phyloP scores from a whole-genome alignment of 1,284 basidiomycete species.

The Psilocybe mexicana region DNA sequence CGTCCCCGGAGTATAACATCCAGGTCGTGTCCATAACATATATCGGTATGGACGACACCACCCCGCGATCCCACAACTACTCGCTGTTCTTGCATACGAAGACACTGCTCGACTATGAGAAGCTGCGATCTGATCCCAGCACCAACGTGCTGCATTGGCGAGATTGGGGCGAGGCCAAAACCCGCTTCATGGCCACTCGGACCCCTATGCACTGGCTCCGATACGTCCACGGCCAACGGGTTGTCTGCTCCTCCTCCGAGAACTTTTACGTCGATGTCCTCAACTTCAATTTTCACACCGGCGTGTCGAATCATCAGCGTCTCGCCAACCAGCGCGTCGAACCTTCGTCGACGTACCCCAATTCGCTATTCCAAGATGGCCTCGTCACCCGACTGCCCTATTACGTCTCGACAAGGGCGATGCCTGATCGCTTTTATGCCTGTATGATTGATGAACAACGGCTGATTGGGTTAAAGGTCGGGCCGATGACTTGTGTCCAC shows the following conservation, averaged over 20 bases:
- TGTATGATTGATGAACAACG: not conserved
- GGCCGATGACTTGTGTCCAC: not conserved
- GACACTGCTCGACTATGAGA: not conserved
- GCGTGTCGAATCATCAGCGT: not conserved
- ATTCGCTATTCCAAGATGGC: not conserved
- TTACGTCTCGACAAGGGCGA: not conserved
- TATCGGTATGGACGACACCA: not conserved
- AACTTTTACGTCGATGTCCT: not conserved
- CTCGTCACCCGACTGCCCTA: not conserved
- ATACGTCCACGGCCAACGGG: constrained; percentile 5
- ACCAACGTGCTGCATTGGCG: not conserved
- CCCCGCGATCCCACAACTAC: not conserved
- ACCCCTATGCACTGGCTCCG: not conserved
- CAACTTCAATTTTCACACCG: not conserved
- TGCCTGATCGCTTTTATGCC: not conserved
- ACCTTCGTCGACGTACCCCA: not conserved
- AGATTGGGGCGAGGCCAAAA: constrained; percentile 1
- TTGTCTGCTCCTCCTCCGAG: not conserved
- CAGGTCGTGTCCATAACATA: not conserved
- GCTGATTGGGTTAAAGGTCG: not conserved
- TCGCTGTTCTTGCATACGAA: not conserved
- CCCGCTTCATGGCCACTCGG: not conserved
- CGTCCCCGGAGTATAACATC: not conserved
- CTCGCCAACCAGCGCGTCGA: not conserved
- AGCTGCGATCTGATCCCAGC: not conserved